Evolutionary conservation across 768 basidiomycete species (phyloP), one percentile per base, ranked within the genome.

Genomic region (Wakefieldia striispora): DNA sequence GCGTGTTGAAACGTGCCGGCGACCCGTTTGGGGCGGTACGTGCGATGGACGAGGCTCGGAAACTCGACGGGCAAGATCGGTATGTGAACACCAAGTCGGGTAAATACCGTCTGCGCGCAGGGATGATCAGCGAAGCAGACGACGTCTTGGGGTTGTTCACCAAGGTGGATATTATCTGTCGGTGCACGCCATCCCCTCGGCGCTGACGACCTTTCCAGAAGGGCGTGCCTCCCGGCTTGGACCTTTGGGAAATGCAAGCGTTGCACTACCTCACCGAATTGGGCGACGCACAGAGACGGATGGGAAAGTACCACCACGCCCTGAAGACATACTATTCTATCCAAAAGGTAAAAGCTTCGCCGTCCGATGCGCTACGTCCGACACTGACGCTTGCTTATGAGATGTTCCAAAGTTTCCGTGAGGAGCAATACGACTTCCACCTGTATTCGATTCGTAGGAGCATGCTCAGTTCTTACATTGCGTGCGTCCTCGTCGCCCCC

Each of bases 351-450:
- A 37, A 71, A 62, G 27, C 17, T 40, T 50, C 41, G 47, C 39
- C 20, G 20, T 53, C 14, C 20, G 49, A 45, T 24, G 26, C 27
- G 53, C 38, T 36, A n/a, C 29, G 26, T 24, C 24, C 33, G 29
- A 40, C 19, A 40, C 40, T 60, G 31, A 19, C 60, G 45, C 42
- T 14, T 44, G 19, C 27, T 42, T 24, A 35, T 51, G 33, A 91
- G 90, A 71, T 85, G 14, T 97, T 95, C 66, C 79, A 86, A 45
- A 88, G 88, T 45, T 80, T 89, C 55, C 92, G 97, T 55, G 93
- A 97, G 57, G 95, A 97, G 61, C 94, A 98, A 69, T 97, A 88
- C 59, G 97, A 99, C 68, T 99, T 99, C 77, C 97, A 99, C 66
- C 83, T 88, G 7, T 99, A 97, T 67, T 91, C 91, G 56, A 57